These are phyloP conservation scores for Beauveria sp. DNA, from an alignment of 2,329 filamentous ascomycete genomes.

Conservation along the genomic window DNA sequence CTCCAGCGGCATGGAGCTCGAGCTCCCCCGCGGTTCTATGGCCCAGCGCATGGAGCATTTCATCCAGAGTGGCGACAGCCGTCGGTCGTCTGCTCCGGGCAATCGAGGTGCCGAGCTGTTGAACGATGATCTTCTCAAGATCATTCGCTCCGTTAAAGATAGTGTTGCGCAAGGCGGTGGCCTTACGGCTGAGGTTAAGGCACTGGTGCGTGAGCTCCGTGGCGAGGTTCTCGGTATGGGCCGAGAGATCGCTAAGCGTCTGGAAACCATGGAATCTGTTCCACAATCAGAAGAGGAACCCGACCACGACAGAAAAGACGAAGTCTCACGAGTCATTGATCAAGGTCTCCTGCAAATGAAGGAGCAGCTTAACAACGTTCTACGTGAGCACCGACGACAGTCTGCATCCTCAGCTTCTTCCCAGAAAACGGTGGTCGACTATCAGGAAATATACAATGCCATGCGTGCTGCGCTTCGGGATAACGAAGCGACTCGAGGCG, in stretches of 20 bases:
- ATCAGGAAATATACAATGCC: conserved; percentile 78
- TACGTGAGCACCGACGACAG: conserved; percentile 66
- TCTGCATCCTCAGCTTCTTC: conserved; percentile 57
- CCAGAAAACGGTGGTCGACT: conserved; percentile 57
- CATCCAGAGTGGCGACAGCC: conserved; percentile 33
- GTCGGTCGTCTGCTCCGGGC: conserved; percentile 37
- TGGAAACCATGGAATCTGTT: conserved; percentile 56
- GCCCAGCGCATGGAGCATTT: conserved; percentile 36
- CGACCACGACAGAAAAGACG: conserved; percentile 53
- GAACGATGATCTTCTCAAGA: conserved; percentile 72
- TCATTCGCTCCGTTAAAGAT: conserved; percentile 82
- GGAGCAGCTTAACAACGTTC: conserved; percentile 71
- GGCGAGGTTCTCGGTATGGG: conserved; percentile 95
- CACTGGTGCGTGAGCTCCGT: conserved; percentile 78
- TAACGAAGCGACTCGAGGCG: conserved; percentile 37
- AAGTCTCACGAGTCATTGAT: conserved; percentile 70
- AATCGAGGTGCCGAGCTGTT: conserved; percentile 45
- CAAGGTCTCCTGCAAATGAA: conserved; percentile 76
- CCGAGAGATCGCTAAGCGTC: conserved; percentile 74
- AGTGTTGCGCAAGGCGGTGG: conserved; percentile 84
- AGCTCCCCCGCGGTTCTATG: conserved; percentile 27
- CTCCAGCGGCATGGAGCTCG: conserved; percentile 24
- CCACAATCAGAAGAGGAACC: conserved; percentile 36
- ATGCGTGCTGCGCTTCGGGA: conserved; percentile 69
- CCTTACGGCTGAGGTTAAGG: conserved; percentile 86